A percentile compares a stretch with the other conserved stretches of the same genome.
Conservation (phyloP, 2,329 filamentous ascomycete species). For the Colletotrichum musae region DNA sequence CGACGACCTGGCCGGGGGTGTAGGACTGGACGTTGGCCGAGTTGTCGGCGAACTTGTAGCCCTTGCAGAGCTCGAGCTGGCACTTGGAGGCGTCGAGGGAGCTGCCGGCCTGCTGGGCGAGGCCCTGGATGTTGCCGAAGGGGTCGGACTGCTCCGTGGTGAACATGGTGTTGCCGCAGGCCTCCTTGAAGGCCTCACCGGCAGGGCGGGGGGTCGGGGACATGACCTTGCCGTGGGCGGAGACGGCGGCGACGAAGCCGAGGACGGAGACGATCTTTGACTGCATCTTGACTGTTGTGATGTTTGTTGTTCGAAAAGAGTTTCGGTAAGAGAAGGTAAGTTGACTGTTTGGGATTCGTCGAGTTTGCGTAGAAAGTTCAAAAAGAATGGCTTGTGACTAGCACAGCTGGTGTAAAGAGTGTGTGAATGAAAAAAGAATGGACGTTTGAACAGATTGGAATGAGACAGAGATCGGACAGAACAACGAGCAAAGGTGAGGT, state of each 20-base stretch:
- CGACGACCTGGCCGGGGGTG: constrained; percentile 52
- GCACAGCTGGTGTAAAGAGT: constrained; percentile 41
- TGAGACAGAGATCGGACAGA: constrained; percentile 36
- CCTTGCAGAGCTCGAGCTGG: constrained; percentile 56
- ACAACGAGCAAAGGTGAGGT: neutral
- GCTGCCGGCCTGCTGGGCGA: constrained; percentile 49
- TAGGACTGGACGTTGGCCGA: constrained; percentile 46
- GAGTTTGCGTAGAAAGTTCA: constrained; percentile 30
- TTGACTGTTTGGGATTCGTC: constrained; percentile 19
- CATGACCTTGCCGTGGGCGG: constrained; percentile 44
- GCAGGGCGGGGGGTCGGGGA: constrained; percentile 39
- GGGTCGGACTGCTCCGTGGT: constrained; percentile 47
- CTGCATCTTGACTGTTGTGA: constrained; percentile 37
- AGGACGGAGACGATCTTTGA: constrained; percentile 42
- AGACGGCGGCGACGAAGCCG: constrained; percentile 41
- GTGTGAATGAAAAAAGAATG: constrained; percentile 41
- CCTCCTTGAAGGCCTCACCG: constrained; percentile 44
- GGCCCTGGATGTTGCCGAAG: constrained; percentile 54
- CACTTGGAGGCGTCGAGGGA: constrained; percentile 46
- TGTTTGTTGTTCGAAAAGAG: neutral
- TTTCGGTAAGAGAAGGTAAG: constrained; percentile 10
- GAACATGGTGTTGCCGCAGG: constrained; percentile 44
- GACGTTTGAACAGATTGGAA: constrained; percentile 35
- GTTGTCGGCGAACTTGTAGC: constrained; percentile 51
- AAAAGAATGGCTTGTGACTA: constrained; percentile 43